Base-by-base conservation (phyloP, 495 filamentous ascomycete genomes). In the Bryoglossum gracile region DNA sequence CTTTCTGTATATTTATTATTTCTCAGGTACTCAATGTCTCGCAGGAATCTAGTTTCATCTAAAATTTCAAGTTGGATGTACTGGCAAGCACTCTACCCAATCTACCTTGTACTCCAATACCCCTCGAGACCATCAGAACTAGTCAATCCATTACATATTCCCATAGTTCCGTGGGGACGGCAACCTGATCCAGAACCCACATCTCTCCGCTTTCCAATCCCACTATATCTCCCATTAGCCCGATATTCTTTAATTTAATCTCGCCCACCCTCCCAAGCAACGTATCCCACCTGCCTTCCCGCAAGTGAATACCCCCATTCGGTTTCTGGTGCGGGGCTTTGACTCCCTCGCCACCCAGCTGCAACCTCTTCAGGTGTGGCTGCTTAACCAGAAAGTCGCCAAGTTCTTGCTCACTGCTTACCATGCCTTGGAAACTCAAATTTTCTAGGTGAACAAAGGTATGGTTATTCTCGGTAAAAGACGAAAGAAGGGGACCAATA, bases 101-200 rank as follows among this genome's bases (percentile, higher is more conserved):
- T n/a, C n/a, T n/a, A n/a, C n/a, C n/a, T n/a, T n/a, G n/a, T n/a
- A n/a, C n/a, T n/a, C n/a, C n/a, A n/a, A n/a, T n/a, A n/a, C n/a
- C n/a, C n/a, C n/a, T n/a, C n/a, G n/a, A n/a, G n/a, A n/a, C n/a
- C n/a, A n/a, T n/a, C n/a, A n/a, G n/a, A n/a, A n/a, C n/a, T n/a
- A n/a, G n/a, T 30, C 26, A 47, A 26, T 52, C 54, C 16, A 37
- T 42, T n/a, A 50, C 44, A 42, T 49, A 57, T 34, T 57, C 49
- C n/a, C 24, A 26, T 46, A 57, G 23, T n/a, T 44, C 28, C 2
- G 24, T 24, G 25, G 39, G n/a, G 3, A 34, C 28, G 11, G 37
- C 50, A 6, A 37, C 22, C 24, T 43, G 13, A 4, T 50, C 54
- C 19, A 57, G 19, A 17, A 52, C 17, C 43, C 48, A 57, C 14